Evolutionary conservation across 2,329 filamentous ascomycete species (phyloP).

Genomic region (Gyromitra esculenta): DNA sequence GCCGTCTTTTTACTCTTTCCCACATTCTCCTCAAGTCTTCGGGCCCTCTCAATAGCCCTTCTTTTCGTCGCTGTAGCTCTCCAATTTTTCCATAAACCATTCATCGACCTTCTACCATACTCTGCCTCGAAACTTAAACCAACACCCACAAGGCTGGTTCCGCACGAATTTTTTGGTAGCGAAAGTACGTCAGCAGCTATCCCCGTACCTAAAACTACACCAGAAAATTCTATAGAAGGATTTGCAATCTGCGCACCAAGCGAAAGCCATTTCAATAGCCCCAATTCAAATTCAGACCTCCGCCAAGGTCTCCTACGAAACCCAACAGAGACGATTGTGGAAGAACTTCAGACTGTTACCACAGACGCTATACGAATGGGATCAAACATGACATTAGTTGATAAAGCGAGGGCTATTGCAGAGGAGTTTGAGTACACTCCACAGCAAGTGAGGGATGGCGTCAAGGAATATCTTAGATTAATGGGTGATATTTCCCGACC

Average conservation of each 20-base stretch:
- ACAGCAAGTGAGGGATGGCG: conserved; percentile 79
- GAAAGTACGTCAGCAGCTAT: conserved; percentile 35
- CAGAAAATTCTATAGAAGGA: conserved; percentile 22
- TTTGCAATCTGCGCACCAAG: conserved; percentile 10
- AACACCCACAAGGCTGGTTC: conserved; percentile 31
- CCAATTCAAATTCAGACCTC: conserved; percentile 7
- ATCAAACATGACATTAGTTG: conserved; percentile 61
- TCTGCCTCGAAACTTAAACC: conserved; percentile 31
- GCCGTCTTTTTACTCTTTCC: conserved; percentile 37
- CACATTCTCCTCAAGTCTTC: conserved; percentile 35
- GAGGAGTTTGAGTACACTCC: conserved; percentile 85
- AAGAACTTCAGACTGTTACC: conserved; percentile 6
- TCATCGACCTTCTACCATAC: conserved; percentile 29
- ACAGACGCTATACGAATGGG: conserved; percentile 27
- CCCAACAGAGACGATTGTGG: conserved; percentile 5
- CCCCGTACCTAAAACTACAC: conserved; percentile 28
- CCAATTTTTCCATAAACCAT: conserved; percentile 48
- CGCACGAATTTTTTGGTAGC: conserved; percentile 44
- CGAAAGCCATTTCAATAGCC: conserved; percentile 7
- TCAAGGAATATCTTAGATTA: conserved; percentile 85
- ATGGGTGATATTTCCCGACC: conserved; percentile 69
- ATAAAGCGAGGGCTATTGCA: conserved; percentile 81
- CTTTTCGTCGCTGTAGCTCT: conserved; percentile 35
- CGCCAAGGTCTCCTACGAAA: not conserved
- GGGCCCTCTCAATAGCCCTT: conserved; percentile 34